These are phyloP conservation scores for Plenodomus tracheiphilus DNA, from an alignment of 2,329 filamentous ascomycete species.

Conservation along the genomic window DNA sequence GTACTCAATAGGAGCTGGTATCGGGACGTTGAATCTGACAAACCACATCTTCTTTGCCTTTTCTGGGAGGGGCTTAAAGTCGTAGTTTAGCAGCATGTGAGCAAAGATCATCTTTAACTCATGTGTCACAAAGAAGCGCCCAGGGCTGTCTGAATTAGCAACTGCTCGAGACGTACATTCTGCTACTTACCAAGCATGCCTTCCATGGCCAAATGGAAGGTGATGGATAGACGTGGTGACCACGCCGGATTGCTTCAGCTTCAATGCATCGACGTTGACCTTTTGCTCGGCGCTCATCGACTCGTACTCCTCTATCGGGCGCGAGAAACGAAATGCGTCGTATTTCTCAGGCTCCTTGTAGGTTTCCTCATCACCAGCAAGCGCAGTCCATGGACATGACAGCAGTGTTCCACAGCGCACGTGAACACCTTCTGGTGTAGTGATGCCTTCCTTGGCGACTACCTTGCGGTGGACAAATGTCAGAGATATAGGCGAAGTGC, in stretches of 20 bases:
- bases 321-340: constrained; percentile 33
- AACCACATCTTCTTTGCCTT: constrained; percentile 27
- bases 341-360: constrained; percentile 17
- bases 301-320: constrained; percentile 23
- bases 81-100: constrained; percentile 44
- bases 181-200: constrained; percentile 48
- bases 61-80: constrained; percentile 32
- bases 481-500: constrained; percentile 53
- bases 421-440: constrained; percentile 68
- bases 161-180: constrained; percentile 26
- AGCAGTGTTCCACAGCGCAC: constrained; percentile 20
- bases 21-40: constrained; percentile 10
- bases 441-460: constrained; percentile 71
- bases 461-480: constrained; percentile 55
- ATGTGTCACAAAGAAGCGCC: constrained; percentile 43
- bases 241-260: constrained; percentile 52
- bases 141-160: constrained; percentile 32
- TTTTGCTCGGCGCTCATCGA: constrained; percentile 21
- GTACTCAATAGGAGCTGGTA: constrained; percentile 9
- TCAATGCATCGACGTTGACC: constrained; percentile 17
- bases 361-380: constrained; percentile 21
- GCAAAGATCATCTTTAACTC: constrained; percentile 46
- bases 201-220: constrained; percentile 61
- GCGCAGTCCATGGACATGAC: constrained; percentile 19
- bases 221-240: constrained; percentile 58